Conservation (phyloP, 768 basidiomycete species). For the Multifurca ochricompacta region DNA sequence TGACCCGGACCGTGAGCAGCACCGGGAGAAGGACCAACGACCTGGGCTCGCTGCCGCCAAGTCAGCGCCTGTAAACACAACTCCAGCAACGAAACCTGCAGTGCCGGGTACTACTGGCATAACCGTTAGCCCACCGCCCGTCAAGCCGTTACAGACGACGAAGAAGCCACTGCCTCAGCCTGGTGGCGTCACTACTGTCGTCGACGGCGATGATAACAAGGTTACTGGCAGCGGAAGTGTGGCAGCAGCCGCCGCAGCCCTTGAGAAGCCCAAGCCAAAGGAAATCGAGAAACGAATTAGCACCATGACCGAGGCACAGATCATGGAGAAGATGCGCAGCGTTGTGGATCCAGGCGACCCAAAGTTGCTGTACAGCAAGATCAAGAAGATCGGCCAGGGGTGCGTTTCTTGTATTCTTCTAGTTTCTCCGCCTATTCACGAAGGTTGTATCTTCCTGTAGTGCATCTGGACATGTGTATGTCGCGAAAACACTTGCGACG, state of each 20-base stretch:
- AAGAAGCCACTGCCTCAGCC: conserved; percentile 48
- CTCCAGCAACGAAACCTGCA: conserved; percentile 39
- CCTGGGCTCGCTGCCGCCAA: conserved; percentile 38
- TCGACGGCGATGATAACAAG: conserved; percentile 41
- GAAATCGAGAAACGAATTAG: conserved; percentile 80
- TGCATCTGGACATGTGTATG: conserved; percentile 96
- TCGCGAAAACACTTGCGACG: conserved; percentile 80
- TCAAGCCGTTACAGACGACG: conserved; percentile 60
- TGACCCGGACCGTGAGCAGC: conserved; percentile 27
- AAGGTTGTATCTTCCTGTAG: conserved; percentile 33
- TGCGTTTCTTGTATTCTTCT: conserved; percentile 34
- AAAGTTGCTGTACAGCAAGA: conserved; percentile 85
- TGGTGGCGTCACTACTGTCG: conserved; percentile 44
- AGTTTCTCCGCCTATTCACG: background rate
- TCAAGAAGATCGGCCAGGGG: conserved; percentile 99
- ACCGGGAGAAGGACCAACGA: conserved; percentile 18
- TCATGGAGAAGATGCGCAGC: conserved; percentile 92
- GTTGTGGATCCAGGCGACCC: conserved; percentile 88
- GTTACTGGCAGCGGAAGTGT: conserved; percentile 34
- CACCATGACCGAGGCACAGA: conserved; percentile 94
- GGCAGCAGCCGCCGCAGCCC: conserved; percentile 63
- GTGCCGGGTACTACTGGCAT: conserved; percentile 41
- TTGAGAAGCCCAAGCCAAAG: conserved; percentile 54
- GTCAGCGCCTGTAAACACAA: conserved; percentile 35
- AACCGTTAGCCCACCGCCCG: conserved; percentile 46